phyloP scores from a whole-genome alignment of 1,284 basidiomycete species.

The Cerrena zonata region DNA sequence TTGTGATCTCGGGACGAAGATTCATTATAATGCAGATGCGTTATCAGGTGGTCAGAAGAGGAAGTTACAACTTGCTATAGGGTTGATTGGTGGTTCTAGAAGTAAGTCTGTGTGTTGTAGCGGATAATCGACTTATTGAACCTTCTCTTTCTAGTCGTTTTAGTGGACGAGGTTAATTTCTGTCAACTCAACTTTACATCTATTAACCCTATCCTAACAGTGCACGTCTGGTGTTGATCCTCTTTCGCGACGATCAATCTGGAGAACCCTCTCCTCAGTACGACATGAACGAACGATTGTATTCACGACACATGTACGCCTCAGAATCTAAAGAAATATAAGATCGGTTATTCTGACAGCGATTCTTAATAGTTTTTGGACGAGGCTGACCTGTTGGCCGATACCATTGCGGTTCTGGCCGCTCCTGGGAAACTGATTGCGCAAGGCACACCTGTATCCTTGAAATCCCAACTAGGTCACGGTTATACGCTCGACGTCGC shows the following conservation, averaged over 20 bases:
- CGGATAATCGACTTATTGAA: too few species aligned
- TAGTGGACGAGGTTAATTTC: slow-evolving; percentile 56
- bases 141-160: slow-evolving; percentile 49
- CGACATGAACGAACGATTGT: slow-evolving; percentile 61
- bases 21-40: slow-evolving; percentile 57
- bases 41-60: slow-evolving; percentile 78
- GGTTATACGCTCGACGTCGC: slow-evolving; percentile 62
- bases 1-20: slow-evolving; percentile 68
- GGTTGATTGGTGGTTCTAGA: slow-evolving; percentile 68
- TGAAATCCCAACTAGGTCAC: slow-evolving; percentile 68
- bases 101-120: slow-evolving; percentile 31
- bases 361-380: slow-evolving; percentile 54
- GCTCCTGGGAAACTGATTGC: slow-evolving; percentile 73
- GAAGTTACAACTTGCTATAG: slow-evolving; percentile 75
- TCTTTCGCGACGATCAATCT: slow-evolving; percentile 68
- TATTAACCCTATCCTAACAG: slow-evolving; percentile 26
- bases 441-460: slow-evolving; percentile 62
- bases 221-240: slow-evolving; percentile 80
- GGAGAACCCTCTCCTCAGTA: slow-evolving; percentile 66
- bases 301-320: slow-evolving; percentile 62
- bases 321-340: slow-evolving; percentile 2
- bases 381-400: slow-evolving; percentile 74
- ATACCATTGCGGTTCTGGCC: slow-evolving; percentile 69
- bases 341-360: slow-evolving; percentile 6
- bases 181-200: too few species aligned